Evolutionary conservation across 257 asterid genomes (phyloP), one percentile per base, ranked within the genome.

Genomic region (Orobanche coerulescens): DNA sequence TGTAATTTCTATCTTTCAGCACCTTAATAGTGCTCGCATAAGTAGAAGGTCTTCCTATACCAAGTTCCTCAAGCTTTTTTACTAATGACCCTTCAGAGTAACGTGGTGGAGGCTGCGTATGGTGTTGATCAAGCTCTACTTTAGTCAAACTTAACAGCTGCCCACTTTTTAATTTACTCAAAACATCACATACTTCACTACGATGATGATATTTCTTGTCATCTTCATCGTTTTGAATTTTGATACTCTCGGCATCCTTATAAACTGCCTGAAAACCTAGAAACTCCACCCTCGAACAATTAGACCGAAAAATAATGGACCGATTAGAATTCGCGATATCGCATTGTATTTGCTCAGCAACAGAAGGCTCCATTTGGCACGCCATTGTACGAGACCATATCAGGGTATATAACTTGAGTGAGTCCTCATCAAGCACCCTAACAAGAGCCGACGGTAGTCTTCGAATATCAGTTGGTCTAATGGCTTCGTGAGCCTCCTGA

Each of bases 401-500:
- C 33, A 92, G 93, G 56, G 81, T 76, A 72, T 86, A 92, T 65
- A 92, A 70, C 78, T 84, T 88, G 67, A 88, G 62, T 61, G 89
- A 76, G 75, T 86, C 98, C 58, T 77, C 91, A 70, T 92, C 96
- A 20, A 92, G 92, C 64, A 79, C 79, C 58, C 82, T 75, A 73
- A 65, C 80, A 71, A 92, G 95, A 66, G 40, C 67, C 30, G 94
- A 81, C 16, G 98, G 98, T 59, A 84, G 63, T 71, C 87, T 83
- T 18, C 81, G 65, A 62, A 92, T 84, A 76, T 84, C 79, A 65
- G 98, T 92, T 72, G 96, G 97, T 66, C 98, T 81, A 73, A 92
- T 86, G 69, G 98, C 96, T 79, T 92, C 96, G 75, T 92, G 96
- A 72, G 98, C 96, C 76, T 92, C 98, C 78, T 88, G 96, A 65